Evolutionary conservation across 768 basidiomycete species (phyloP).

Genomic region (Pleurotus eryngii): DNA sequence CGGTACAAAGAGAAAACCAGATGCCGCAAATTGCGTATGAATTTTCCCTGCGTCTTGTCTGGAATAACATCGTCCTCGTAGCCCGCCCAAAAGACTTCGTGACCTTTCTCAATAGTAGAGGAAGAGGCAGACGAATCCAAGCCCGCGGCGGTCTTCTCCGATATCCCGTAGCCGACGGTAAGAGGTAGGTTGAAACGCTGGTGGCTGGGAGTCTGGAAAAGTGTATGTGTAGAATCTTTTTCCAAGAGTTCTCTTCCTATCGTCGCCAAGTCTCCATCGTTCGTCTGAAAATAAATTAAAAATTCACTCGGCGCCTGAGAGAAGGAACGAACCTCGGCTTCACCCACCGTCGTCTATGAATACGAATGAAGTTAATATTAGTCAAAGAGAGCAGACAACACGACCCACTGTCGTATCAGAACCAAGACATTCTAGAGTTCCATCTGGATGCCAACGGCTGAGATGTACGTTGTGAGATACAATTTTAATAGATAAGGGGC

Average conservation of each 20-base stretch:
- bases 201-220: neutral
- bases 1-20: slow-evolving; percentile 46
- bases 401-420: too few species aligned
- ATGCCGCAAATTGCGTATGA: slow-evolving; percentile 49
- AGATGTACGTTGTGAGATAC: neutral
- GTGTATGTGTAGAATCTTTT: neutral
- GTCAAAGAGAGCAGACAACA: too few species aligned
- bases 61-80: slow-evolving; percentile 49
- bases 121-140: slow-evolving; percentile 6
- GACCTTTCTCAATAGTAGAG: slow-evolving; percentile 24
- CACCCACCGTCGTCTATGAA: too few species aligned
- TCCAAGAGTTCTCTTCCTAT: neutral
- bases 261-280: too few species aligned
- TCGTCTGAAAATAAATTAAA: neutral
- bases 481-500: neutral
- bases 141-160: slow-evolving; percentile 29
- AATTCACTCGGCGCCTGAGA: neutral
- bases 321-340: neutral
- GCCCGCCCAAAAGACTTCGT: slow-evolving; percentile 45
- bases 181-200: neutral
- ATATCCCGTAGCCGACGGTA: too few species aligned
- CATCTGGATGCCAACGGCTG: slow-evolving; percentile 44
- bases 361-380: too few species aligned
- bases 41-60: slow-evolving; percentile 44
- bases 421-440: slow-evolving; percentile 56